Evolutionary conservation across 176 grass and related monocot genomes (phyloP).

Genomic region (Luzula sylvatica): DNA sequence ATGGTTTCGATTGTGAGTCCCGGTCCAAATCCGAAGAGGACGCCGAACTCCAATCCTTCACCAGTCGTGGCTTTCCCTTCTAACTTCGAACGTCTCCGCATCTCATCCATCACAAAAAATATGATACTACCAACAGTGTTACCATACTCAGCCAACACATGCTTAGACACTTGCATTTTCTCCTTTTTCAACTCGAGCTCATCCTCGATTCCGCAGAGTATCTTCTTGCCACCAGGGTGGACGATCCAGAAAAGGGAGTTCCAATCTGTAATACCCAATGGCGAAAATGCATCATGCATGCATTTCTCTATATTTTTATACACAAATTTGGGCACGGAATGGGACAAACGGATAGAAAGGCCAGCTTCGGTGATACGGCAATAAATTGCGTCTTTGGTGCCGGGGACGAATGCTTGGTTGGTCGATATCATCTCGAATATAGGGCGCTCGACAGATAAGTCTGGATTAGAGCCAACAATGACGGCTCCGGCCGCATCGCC

Average conservation of each 20-base stretch:
- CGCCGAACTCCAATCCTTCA: conserved; percentile 16
- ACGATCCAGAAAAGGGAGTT: conserved; percentile 10
- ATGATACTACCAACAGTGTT: conserved; percentile 5
- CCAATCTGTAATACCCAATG: conserved; percentile 1
- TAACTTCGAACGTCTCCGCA: background rate
- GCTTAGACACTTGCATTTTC: conserved; percentile 2
- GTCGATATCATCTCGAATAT: conserved; percentile 3
- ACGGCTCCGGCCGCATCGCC: conserved; percentile 3
- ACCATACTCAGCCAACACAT: background rate
- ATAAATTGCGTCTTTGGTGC: background rate
- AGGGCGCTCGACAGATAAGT: conserved; percentile 1
- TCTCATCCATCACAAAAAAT: conserved; percentile 19
- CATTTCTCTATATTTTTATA: background rate
- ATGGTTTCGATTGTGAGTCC: conserved; percentile 26
- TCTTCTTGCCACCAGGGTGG: background rate
- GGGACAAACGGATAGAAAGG: background rate
- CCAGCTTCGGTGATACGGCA: background rate
- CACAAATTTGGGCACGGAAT: background rate
- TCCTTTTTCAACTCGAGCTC: conserved; percentile 2
- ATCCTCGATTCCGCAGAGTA: background rate
- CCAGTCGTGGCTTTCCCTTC: conserved; percentile 2
- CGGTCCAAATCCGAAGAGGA: conserved; percentile 16
- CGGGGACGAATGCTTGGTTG: background rate
- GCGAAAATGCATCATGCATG: background rate
- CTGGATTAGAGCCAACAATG: conserved; percentile 2